Evolutionary conservation across 139 green algal species (phyloP), one percentile per base, ranked within the genome.

Genomic region (Coelastrella sp.): DNA sequence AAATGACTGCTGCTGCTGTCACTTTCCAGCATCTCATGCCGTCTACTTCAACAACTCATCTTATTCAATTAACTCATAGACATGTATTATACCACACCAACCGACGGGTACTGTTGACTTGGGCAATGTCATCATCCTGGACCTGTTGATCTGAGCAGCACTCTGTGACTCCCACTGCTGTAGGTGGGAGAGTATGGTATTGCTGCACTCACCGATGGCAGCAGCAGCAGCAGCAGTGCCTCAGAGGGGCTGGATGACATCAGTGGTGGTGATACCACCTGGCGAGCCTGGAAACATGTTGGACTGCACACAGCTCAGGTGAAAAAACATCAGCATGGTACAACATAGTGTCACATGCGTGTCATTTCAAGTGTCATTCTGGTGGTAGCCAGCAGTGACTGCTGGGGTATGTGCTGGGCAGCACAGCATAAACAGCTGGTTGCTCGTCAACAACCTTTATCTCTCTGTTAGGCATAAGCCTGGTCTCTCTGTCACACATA

Each of bases 151-250:
- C 1, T 4, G 1, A 49, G 35, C 35, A 49, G 63, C 63, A 70
- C 63, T 70, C 12, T 78, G 70, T 25, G 17, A 20, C 57, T 73
- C 56, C 58, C 11, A 57, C 76, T 70, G 79, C 79, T 84, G 8
- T 61, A 87, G 75, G 91, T 95, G 8, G 92, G 88, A 7, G 90
- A 95, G 89, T 87, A 93, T 60, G 94, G 94, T 84, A 95, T 95
- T 73, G 87, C 68, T 6, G 90, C 87, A 20, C 27, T 90, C 12
- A 35, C 68, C 56, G 25, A 14, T 7, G 56, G 82, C 12, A 84
- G 70, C 86, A 90, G 17, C 57, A 66, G 58, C 75, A 82, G 73
- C 24, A 88, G 35, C 82, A 20, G 8, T 24, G 78, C 9, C 12
- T 10, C 20, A 17, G 87, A 91, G 78, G 19, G 27, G 9, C 86